Evolutionary conservation across 2,329 filamentous ascomycete genomes (phyloP), one percentile per base, ranked within the genome.

Genomic region (Trichophyton mentagrophytes): DNA sequence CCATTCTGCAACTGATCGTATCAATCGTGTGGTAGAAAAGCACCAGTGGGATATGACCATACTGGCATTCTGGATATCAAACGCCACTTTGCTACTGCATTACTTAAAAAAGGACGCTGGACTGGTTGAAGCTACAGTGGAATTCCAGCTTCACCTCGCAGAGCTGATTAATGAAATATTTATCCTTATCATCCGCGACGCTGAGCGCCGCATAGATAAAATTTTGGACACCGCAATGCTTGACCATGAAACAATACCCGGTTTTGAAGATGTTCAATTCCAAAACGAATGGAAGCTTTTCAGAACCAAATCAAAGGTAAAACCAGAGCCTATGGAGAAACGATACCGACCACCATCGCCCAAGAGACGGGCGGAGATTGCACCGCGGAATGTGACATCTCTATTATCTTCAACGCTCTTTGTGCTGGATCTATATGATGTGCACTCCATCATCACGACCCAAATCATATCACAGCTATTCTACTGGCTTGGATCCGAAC

Each of bases 11-110:
- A 95, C 95, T 82, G 90, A 95, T 69, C 93, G 92, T 74, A 97
- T 99, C 68, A 97, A 97, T 70, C 87, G 90, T 57, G 90, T 96
- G 33, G 90, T 99, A n/a, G 93, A 97, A 73, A 83, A 83, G 63
- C 86, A 92, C 69, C 93, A 99, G 71, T 97, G 93, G 93, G 93
- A 99, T 71, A 99, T 99, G 93, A 99, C 93, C 0, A 96, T 99
- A 66, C 79, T 99, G 42, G 93, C 93, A 1, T 99, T 99, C 71
- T 99, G 93, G 93, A 90, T 96, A 69, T 97, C 93, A 1, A 99
- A 99, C 72, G 90, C 90, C 7, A 99, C 93, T 0, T 77, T 99
- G 44, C 77, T 99, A n/a, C 78, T 97, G 59, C 92, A 99, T 73
- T 99, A 99, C 71, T 79, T 99, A 60, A 96, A 96, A 72, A 99